Evolutionary conservation across 1,139 yeast species (phyloP).

Genomic region (Candida dubliniensis): DNA sequence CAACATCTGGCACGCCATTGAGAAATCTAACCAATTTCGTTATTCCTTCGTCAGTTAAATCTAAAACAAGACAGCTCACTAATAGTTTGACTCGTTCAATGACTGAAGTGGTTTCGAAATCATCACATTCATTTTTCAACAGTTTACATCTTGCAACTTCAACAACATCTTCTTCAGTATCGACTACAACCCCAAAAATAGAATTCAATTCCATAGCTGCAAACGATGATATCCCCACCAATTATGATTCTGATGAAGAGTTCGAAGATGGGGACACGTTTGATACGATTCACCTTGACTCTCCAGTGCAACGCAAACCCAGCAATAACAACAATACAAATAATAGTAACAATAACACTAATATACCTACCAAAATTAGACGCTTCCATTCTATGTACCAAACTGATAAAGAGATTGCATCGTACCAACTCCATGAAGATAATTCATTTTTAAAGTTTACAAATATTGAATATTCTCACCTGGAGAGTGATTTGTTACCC

Average conservation of each 20-base stretch:
- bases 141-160: too few species aligned
- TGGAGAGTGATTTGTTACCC: conserved; percentile 65
- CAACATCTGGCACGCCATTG: conserved; percentile 20
- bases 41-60: conserved; percentile 17
- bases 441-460: conserved; percentile 45
- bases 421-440: conserved; percentile 25
- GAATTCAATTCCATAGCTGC: conserved; percentile 6
- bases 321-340: conserved; percentile 2
- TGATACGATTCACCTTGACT: conserved; percentile 14
- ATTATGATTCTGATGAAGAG: conserved; percentile 4
- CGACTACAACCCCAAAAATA: not conserved
- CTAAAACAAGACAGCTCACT: conserved; percentile 15
- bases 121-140: conserved; percentile 14
- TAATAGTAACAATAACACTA: not conserved
- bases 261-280: conserved; percentile 17
- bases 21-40: conserved; percentile 28
- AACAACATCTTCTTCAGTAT: not conserved
- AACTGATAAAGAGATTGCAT: conserved; percentile 38
- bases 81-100: conserved; percentile 23
- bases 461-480: conserved; percentile 41
- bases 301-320: conserved; percentile 13
- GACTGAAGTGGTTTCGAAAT: conserved; percentile 24
- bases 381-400: conserved; percentile 71
- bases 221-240: conserved; percentile 8
- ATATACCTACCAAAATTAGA: conserved; percentile 32